A percentile compares a stretch with the other conserved stretches of the same genome.
Evolutionary conservation across 2,329 filamentous ascomycete species (phyloP).

Genomic region (Botrytis byssoidea): DNA sequence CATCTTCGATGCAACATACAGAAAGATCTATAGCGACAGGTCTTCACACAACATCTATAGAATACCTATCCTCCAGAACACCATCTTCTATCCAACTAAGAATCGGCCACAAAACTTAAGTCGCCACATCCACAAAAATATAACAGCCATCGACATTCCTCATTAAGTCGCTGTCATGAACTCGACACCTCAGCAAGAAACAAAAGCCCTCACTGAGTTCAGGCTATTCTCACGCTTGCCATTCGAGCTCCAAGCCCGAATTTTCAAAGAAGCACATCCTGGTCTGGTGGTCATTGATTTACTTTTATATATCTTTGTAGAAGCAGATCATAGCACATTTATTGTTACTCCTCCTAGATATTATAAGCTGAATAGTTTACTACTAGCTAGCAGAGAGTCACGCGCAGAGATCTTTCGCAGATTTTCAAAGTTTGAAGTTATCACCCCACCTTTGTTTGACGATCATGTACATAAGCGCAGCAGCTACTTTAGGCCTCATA

Average conservation of each 20-base stretch:
- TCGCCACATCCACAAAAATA: background rate
- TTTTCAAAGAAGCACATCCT: background rate
- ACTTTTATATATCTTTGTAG: too few species aligned
- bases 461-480: fast-evolving
- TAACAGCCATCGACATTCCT: background rate
- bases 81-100: background rate
- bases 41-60: background rate
- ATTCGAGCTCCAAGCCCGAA: background rate
- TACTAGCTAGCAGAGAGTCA: background rate
- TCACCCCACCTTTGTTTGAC: background rate
- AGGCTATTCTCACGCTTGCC: background rate
- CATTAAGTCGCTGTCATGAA: background rate
- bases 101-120: background rate
- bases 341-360: background rate
- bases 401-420: background rate
- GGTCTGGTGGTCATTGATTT: too few species aligned
- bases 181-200: too few species aligned
- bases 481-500: background rate
- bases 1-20: background rate
- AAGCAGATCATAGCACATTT: too few species aligned
- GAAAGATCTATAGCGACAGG: background rate
- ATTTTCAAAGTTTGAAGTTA: background rate
- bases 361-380: background rate
- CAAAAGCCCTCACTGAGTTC: background rate
- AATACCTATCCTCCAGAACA: background rate